Evolutionary conservation across 257 asterid genomes (phyloP).

Genomic region (Solanum chilense): DNA sequence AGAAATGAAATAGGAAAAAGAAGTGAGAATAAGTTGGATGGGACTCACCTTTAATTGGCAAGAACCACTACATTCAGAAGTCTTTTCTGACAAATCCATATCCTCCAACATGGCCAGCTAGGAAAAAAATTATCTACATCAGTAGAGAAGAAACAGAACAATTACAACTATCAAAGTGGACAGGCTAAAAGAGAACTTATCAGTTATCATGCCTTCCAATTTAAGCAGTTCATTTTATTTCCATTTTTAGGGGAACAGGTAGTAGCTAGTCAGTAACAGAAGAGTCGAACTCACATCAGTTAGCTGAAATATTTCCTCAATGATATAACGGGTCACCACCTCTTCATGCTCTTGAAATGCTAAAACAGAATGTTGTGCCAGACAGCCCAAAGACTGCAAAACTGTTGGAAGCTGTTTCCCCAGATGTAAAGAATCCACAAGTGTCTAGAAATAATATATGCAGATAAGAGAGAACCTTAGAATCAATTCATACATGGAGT

Average conservation of each 20-base stretch:
- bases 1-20: neutral
- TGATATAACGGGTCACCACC: slow-evolving; percentile 35
- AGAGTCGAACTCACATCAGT: slow-evolving; percentile 35
- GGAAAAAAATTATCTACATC: neutral
- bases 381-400: slow-evolving; percentile 81
- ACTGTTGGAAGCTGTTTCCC: slow-evolving; percentile 56
- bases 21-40: neutral
- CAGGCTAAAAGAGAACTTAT: neutral
- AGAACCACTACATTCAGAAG: slow-evolving; percentile 43
- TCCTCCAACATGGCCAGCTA: slow-evolving; percentile 40
- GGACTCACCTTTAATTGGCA: slow-evolving; percentile 66
- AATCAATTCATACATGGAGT: neutral
- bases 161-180: slow-evolving; percentile 5
- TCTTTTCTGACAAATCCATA: slow-evolving; percentile 15
- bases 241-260: neutral
- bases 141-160: slow-evolving; percentile 9
- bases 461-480: neutral
- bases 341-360: slow-evolving; percentile 55
- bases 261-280: neutral
- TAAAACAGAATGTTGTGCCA: slow-evolving; percentile 56
- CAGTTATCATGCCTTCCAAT: neutral
- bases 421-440: slow-evolving; percentile 45
- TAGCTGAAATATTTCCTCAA: slow-evolving; percentile 52
- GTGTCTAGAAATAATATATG: slow-evolving; percentile 26
- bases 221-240: neutral